A percentile compares a stretch with the other conserved stretches of the same genome.
These are phyloP conservation scores for Epichloe brachyelytri DNA, from an alignment of 2,329 filamentous ascomycete species.

Conservation along the genomic window DNA sequence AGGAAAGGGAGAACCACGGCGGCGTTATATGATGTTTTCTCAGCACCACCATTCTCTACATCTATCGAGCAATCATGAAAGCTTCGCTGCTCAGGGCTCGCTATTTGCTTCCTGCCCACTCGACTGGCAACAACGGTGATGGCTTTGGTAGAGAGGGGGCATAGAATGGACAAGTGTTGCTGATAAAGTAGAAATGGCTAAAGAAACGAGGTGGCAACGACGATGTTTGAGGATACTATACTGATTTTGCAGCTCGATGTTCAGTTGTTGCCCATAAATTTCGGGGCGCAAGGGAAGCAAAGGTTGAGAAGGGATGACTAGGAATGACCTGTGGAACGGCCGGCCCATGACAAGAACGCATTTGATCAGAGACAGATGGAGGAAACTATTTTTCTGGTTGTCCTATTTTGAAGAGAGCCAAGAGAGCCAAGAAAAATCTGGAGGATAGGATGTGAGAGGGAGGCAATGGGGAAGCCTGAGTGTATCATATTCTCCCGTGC, in stretches of 20 bases:
- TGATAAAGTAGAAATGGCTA: neutral
- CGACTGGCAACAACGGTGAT: neutral
- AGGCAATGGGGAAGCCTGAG: neutral
- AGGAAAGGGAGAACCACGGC: neutral
- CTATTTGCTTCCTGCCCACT: neutral
- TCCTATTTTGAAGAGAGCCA: no score
- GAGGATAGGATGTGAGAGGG: neutral
- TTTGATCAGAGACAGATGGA: neutral
- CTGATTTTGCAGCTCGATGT: neutral
- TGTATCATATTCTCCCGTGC: conserved; percentile 5
- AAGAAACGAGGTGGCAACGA: neutral
- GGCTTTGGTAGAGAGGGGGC: neutral
- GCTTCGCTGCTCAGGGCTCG: neutral
- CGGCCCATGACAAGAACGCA: neutral
- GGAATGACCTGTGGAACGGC: neutral
- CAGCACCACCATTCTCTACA: neutral
- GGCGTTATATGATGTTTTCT: neutral
- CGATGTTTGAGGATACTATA: neutral
- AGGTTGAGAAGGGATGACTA: no score
- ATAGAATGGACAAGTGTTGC: neutral
- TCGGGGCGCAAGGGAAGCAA: no score
- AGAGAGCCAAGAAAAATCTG: no score
- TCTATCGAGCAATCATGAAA: neutral
- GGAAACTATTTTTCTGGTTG: neutral
- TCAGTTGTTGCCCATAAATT: neutral